phyloP scores from a whole-genome alignment of 495 filamentous ascomycete genomes.

The Lindgomyces ingoldianus region DNA sequence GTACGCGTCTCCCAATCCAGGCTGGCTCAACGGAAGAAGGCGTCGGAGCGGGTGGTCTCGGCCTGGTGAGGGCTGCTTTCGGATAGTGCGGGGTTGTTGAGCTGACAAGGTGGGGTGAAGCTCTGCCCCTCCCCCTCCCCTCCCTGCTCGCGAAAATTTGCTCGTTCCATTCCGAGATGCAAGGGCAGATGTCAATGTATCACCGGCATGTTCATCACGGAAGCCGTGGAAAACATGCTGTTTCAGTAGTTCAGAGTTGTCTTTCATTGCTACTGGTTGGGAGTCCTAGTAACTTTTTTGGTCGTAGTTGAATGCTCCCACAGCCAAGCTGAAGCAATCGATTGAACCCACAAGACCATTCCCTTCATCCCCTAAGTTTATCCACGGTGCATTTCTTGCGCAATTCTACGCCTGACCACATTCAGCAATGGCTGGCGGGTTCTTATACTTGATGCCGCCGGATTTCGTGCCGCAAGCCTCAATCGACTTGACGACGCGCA shows the following conservation, averaged over 20 bases:
- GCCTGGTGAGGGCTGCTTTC: background rate
- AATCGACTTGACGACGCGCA: slow-evolving; percentile 44
- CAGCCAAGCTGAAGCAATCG: background rate
- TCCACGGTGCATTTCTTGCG: background rate
- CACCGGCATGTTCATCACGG: background rate
- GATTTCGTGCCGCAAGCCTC: slow-evolving; percentile 45
- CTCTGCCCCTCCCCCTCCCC: slow-evolving; percentile 19
- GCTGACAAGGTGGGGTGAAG: slow-evolving; percentile 25
- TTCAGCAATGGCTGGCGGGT: slow-evolving; percentile 42
- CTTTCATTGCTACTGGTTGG: slow-evolving; percentile 17
- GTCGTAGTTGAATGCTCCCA: no score
- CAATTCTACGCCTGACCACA: slow-evolving; percentile 36
- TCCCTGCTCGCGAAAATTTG: slow-evolving; percentile 22
- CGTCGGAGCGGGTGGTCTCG: background rate
- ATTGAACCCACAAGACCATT: slow-evolving; percentile 4
- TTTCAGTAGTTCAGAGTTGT: slow-evolving; percentile 3
- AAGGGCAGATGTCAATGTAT: no score
- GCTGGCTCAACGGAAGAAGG: background rate
- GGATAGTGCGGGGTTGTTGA: slow-evolving; percentile 31
- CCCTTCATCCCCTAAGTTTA: background rate
- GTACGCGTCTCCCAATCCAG: background rate
- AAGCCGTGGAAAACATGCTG: background rate
- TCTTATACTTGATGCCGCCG: slow-evolving; percentile 46
- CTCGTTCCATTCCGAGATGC: background rate
- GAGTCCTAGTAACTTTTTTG: background rate